Base-by-base conservation (phyloP, 2,329 filamentous ascomycete species). In the Dactylellina leptospora region DNA sequence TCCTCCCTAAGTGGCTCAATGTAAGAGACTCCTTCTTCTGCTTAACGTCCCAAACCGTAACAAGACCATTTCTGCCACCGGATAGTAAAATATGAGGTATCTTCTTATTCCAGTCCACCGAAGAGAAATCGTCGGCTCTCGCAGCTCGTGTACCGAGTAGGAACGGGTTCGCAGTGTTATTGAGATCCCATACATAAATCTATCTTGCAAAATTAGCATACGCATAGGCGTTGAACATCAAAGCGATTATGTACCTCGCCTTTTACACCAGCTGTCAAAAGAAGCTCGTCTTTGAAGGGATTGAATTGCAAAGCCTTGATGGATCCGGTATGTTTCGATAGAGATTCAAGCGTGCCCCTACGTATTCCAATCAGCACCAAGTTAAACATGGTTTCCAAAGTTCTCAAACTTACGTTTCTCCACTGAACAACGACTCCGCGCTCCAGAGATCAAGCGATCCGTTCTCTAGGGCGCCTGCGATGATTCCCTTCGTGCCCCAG, bases 251-350 rank as follows among this genome's bases (percentile, higher is more conserved):
- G 20, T 77, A 82, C 81, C 82, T 99, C 95, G 79, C 95, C 95
- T 81, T 97, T 97, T 73, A 91, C 88, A 75, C 95, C 95, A 66
- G 91, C 93, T 2, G 93, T 96, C 47, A 95, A 93, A 48, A 99
- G 85, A 68, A 97, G 89, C 78, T 97, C 92, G 25, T 92, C 88
- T 79, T 93, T 90, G 80, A 92, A 86, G 9, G 93, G 92, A 81
- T 99, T 99, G 86, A 97, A 99, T 80, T 99, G 93, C 73, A 99
- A 83, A 25, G 95, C 88, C 82, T 97, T 97, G 81, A 97, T 93
- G 16, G 93, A 86, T 20, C 93, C 95, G 50, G 86, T 92, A 81
- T 99, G 95, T 81, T 97, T 96, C 54, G 88, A 88, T 28, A 91
- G 92, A 79, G 90, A 54, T 30, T 72, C 59, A 4, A 72, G 23